These are phyloP conservation scores for Collybiopsis confluens DNA, from an alignment of 768 basidiomycete species.

Conservation along the genomic window DNA sequence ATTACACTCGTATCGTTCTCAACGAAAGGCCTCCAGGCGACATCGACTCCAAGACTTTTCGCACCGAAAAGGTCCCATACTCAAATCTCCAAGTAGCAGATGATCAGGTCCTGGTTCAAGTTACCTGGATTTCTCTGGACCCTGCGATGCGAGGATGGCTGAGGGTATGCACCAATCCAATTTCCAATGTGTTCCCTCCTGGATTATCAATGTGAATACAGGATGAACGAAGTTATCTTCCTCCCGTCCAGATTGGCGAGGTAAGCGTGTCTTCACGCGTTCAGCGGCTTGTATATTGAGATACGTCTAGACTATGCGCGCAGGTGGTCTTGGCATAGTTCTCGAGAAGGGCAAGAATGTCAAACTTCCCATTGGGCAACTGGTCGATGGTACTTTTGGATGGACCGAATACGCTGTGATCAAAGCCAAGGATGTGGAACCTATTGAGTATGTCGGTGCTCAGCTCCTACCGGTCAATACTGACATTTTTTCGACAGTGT, in stretches of 20 bases:
- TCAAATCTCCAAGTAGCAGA: constrained; percentile 46
- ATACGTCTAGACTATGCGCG: constrained; percentile 60
- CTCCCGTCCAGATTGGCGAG: constrained; percentile 69
- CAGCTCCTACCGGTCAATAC: neutral
- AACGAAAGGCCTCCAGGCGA: constrained; percentile 66
- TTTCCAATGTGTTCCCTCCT: neutral
- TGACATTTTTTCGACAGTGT: constrained; percentile 37
- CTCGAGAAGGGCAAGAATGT: constrained; percentile 52
- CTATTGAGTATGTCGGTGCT: constrained; percentile 48
- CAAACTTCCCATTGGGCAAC: constrained; percentile 58
- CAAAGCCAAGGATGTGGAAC: constrained; percentile 45
- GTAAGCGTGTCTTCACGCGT: constrained; percentile 18
- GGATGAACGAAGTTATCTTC: constrained; percentile 66
- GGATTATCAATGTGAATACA: constrained; percentile 10
- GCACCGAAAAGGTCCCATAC: constrained; percentile 48
- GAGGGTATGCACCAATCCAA: constrained; percentile 14
- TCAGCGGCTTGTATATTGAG: constrained; percentile 26
- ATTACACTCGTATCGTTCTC: constrained; percentile 69
- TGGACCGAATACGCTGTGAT: constrained; percentile 76
- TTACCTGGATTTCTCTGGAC: constrained; percentile 78
- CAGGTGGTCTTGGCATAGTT: constrained; percentile 62
- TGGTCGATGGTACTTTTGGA: constrained; percentile 68
- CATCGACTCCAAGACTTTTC: constrained; percentile 74
- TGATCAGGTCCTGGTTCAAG: constrained; percentile 65
- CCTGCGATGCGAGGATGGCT: constrained; percentile 89